Conservation (phyloP, 106 monocot species). For the Dendrobium officinale region DNA sequence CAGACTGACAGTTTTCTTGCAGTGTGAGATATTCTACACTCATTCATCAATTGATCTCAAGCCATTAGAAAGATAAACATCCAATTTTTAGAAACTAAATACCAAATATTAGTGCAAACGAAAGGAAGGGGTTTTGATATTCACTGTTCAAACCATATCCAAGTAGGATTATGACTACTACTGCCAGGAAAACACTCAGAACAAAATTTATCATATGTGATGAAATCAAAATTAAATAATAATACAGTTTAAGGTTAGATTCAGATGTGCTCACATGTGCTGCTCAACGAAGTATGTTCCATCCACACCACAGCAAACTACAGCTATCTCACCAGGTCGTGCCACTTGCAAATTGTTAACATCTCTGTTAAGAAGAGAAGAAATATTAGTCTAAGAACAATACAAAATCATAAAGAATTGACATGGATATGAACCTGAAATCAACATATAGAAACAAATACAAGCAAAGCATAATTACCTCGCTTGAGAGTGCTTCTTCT, state of each 20-base stretch:
- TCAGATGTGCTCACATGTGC: conserved; percentile 56
- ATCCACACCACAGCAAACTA: conserved; percentile 60
- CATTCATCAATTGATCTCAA: background rate
- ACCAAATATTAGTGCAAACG: background rate
- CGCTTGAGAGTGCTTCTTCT: conserved; percentile 24
- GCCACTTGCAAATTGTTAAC: conserved; percentile 16
- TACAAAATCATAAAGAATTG: background rate
- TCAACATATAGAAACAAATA: background rate
- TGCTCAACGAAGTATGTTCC: conserved; percentile 61
- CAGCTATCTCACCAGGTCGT: conserved; percentile 34
- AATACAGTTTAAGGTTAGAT: background rate
- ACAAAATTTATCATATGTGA: background rate
- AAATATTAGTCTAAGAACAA: background rate
- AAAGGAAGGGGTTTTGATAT: background rate
- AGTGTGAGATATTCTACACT: background rate
- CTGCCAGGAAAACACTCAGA: background rate
- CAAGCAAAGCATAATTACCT: conserved; percentile 25
- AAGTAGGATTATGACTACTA: background rate
- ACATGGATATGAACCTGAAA: background rate
- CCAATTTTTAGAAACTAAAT: background rate
- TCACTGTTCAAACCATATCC: background rate
- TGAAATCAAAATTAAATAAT: background rate
- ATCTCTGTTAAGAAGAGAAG: conserved; percentile 31
- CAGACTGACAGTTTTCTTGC: background rate
- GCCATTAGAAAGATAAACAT: background rate